Evolutionary conservation across 345 rosid species (phyloP).

Genomic region (Camelina neglecta): DNA sequence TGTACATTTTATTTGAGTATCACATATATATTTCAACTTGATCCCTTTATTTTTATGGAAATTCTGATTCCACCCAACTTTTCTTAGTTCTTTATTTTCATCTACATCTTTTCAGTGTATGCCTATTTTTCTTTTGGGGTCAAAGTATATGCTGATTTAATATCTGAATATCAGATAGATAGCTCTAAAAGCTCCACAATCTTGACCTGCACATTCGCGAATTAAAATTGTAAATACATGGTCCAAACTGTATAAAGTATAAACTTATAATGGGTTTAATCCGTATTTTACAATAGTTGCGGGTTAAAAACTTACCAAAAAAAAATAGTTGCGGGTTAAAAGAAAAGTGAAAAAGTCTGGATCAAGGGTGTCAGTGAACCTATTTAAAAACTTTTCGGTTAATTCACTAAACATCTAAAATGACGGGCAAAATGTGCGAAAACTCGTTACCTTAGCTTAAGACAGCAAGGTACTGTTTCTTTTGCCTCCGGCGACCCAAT

Average conservation of each 20-base stretch:
- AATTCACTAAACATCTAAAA: neutral
- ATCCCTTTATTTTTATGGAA: neutral
- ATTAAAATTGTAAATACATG: neutral
- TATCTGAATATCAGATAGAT: neutral
- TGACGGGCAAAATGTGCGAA: neutral
- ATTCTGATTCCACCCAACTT: neutral
- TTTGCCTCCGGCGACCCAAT: constrained; percentile 56
- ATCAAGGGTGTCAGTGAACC: neutral
- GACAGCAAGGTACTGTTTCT: neutral
- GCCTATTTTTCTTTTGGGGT: too few species aligned
- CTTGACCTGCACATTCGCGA: constrained; percentile 8
- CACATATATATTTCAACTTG: neutral
- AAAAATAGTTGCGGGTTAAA: neutral
- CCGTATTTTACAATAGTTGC: neutral
- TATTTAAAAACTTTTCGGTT: neutral
- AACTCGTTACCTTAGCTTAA: neutral
- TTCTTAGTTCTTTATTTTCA: neutral
- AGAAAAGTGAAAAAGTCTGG: neutral
- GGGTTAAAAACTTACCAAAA: neutral
- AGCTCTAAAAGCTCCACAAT: neutral
- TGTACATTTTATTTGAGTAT: neutral
- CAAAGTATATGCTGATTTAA: too few species aligned
- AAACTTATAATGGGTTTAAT: neutral
- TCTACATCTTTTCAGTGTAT: neutral
- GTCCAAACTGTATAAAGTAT: constrained; percentile 16